Evolutionary conservation across 768 basidiomycete species (phyloP).

Genomic region (Tricholoma sp.): DNA sequence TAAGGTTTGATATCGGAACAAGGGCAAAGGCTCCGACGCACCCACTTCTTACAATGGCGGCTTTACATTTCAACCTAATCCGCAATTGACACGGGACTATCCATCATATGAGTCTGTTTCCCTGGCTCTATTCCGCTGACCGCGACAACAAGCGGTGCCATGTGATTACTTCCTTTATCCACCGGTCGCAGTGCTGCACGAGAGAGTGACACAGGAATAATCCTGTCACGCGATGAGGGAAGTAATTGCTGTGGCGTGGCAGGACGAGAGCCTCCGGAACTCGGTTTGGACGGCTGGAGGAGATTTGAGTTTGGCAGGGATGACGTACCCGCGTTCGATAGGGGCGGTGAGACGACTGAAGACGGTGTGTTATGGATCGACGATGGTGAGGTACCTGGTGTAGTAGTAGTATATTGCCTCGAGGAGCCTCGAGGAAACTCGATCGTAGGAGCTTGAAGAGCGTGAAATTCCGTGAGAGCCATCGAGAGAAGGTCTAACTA

Average conservation of each 20-base stretch:
- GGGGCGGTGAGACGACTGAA: slow-evolving; percentile 2
- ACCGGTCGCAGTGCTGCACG: slow-evolving; percentile 6
- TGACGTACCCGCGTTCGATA: slow-evolving; percentile 2
- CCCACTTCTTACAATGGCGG: slow-evolving; percentile 17
- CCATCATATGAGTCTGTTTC: slow-evolving; percentile 27
- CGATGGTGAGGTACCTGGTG: slow-evolving; percentile 12
- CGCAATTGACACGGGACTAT: slow-evolving; percentile 33
- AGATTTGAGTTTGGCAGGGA: not conserved
- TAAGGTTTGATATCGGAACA: not conserved
- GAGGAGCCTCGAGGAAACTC: slow-evolving; percentile 26
- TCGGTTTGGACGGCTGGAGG: slow-evolving; percentile 1
- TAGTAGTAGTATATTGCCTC: slow-evolving; percentile 11
- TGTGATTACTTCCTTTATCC: slow-evolving; percentile 8
- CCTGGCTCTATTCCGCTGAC: slow-evolving; percentile 25
- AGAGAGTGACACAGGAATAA: slow-evolving; percentile 12
- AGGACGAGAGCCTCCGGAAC: slow-evolving; percentile 3
- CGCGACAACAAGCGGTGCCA: slow-evolving; percentile 27
- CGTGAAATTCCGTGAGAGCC: slow-evolving; percentile 45
- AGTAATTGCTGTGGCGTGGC: not conserved
- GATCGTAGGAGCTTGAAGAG: slow-evolving; percentile 41
- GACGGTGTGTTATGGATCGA: not conserved
- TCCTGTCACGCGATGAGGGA: not conserved
- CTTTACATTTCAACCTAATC: slow-evolving; percentile 20
- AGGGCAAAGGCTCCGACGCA: not conserved
- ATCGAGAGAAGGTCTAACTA: slow-evolving; percentile 58